phyloP scores from a whole-genome alignment of 441 rosid genomes.

The Isatis lusitanica region DNA sequence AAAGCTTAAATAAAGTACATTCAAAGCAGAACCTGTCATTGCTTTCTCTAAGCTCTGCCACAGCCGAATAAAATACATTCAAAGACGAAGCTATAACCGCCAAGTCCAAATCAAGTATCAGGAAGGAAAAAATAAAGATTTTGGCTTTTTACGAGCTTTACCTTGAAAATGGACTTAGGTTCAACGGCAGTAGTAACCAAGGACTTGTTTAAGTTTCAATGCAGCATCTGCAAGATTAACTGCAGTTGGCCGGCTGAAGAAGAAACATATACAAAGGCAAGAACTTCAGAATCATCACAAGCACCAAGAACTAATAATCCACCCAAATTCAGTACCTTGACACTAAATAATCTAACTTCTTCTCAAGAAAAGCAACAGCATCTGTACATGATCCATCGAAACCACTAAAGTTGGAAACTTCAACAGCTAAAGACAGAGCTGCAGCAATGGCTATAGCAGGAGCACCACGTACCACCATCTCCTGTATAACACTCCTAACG shows the following conservation, averaged over 20 bases:
- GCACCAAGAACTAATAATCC: not conserved
- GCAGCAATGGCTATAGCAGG: conserved; percentile 97
- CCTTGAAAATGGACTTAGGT: conserved; percentile 60
- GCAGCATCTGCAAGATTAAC: conserved; percentile 96
- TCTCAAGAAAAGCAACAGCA: conserved; percentile 56
- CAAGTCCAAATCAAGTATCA: not conserved
- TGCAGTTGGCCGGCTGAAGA: conserved; percentile 83
- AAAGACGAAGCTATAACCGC: too few species aligned
- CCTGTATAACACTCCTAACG: conserved; percentile 72
- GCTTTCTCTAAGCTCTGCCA: not conserved
- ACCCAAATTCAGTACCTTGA: conserved; percentile 55
- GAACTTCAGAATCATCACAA: conserved; percentile 12
- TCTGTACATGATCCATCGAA: conserved; percentile 54
- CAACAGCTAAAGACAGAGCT: conserved; percentile 86
- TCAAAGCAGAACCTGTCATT: not conserved
- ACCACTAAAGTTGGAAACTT: conserved; percentile 56
- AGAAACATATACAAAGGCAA: conserved; percentile 4
- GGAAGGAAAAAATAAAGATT: not conserved
- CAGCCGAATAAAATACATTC: not conserved
- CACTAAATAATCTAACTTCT: conserved; percentile 77
- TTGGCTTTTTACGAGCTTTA: not conserved
- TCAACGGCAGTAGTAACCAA: conserved; percentile 40
- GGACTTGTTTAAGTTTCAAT: conserved; percentile 63
- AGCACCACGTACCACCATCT: conserved; percentile 97
- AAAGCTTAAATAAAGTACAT: not conserved